Conservation (phyloP, 176 grass and related monocot genomes). For the Oryza glumipatula region DNA sequence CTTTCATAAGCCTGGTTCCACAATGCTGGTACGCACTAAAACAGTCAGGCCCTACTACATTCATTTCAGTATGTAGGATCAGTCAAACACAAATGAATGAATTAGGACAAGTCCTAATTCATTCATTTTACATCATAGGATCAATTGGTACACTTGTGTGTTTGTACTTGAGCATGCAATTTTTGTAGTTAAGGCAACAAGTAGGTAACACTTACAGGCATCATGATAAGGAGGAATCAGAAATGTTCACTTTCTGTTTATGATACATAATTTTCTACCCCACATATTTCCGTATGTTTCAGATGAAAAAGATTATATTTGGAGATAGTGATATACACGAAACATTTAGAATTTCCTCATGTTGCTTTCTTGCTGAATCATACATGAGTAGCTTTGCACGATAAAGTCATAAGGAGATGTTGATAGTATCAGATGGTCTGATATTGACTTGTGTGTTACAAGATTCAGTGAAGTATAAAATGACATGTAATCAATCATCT, state of each 20-base stretch:
- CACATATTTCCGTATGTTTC: neutral
- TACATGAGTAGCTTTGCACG: neutral
- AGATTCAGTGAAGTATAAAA: neutral
- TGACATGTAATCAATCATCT: conserved; percentile 19
- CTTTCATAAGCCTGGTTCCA: conserved; percentile 3
- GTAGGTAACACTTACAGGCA: neutral
- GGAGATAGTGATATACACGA: conserved; percentile 1
- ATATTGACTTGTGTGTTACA: conserved; percentile 32
- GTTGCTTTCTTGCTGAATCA: conserved; percentile 35
- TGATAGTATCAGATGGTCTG: conserved; percentile 15
- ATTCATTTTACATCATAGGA: neutral
- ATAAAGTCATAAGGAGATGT: neutral
- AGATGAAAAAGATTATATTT: neutral
- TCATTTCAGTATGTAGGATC: neutral
- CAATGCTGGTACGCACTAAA: neutral
- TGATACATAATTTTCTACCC: neutral
- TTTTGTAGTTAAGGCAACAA: neutral
- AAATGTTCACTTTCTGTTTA: neutral
- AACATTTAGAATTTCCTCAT: neutral
- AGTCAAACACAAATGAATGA: neutral
- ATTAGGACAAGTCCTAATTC: no score
- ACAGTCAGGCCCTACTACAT: neutral
- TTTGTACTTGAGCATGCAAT: conserved; percentile 26
- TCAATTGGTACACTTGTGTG: neutral
- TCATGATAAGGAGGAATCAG: conserved; percentile 7